Conservation (phyloP, 495 filamentous ascomycete species). For the Pseudevernia furfuracea region DNA sequence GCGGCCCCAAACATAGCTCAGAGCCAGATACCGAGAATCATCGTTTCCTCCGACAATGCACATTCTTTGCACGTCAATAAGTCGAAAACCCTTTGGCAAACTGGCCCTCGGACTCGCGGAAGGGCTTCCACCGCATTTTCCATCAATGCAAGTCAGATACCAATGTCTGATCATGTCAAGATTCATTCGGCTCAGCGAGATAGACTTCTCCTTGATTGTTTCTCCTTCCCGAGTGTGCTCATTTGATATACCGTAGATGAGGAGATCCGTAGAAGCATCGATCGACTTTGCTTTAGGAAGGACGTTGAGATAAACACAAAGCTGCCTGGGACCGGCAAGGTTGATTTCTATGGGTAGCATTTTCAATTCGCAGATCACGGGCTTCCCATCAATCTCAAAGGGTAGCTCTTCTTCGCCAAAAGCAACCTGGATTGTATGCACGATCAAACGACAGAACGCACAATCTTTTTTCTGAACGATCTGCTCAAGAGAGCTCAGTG, state of each 20-base stretch:
- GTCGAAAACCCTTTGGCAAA: constrained; percentile 13
- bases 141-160: constrained; percentile 12
- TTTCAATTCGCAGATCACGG: constrained; percentile 5
- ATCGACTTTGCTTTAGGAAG: neutral
- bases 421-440: neutral
- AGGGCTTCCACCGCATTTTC: constrained; percentile 8
- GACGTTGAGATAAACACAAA: neutral
- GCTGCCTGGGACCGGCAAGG: neutral
- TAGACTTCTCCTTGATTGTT: neutral
- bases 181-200: constrained; percentile 6
- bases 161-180: constrained; percentile 11
- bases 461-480: constrained; percentile 8
- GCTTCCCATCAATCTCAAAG: neutral
- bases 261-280: neutral
- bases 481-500: constrained; percentile 10
- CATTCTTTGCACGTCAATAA: constrained; percentile 19
- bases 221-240: neutral
- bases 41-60: constrained; percentile 17
- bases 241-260: neutral
- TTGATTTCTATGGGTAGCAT: constrained; percentile 10
- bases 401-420: neutral
- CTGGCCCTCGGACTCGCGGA: neutral
- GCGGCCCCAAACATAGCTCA: constrained; percentile 26
- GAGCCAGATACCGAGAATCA: constrained; percentile 17
- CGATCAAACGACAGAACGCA: constrained; percentile 16